Base-by-base conservation (phyloP, 2,329 filamentous ascomycete genomes). In the Colletotrichum sidae region DNA sequence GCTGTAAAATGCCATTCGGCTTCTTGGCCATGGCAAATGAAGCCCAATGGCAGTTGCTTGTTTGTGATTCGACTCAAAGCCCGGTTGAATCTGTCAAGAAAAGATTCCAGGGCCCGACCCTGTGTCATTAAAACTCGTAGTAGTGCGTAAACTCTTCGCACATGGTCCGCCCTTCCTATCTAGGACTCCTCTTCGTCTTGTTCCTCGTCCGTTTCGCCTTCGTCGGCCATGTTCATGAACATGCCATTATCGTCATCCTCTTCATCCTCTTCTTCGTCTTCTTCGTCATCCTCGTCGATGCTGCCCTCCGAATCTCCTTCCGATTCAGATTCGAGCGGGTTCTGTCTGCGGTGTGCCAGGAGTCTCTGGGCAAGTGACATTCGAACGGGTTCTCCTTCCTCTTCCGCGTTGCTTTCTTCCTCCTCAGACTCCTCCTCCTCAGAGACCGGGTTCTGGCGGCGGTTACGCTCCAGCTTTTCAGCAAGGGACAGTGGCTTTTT, bases 211-310 rank as follows among this genome's bases (percentile, higher is more conserved):
- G 52, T 56, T 34, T 65, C 52, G 25, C 62, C 67, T 38, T 78
- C 78, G 2, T 73, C 75, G 0, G 77, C 77, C 74, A 78, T 76
- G 15, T 69, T 68, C 49, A 73, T 70, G 7, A 78, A 65, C 34
- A 77, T 69, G 1, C 69, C 75, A 15, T 72, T 65, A 5, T 65
- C 68, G 35, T 66, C 70, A 1, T 70, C 71, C 6, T 70, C 70
- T 0, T 73, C 70, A 0, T 72, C 70, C 0, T 69, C 68, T 0
- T 68, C 58, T 0, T 58, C 55, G 0, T 66, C 58, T 1, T 72
- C 69, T 0, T 68, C 68, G 4, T 69, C 69, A 0, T 69, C 68
- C 0, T 68, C 72, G 0, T 68, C 70, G 1, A 73, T 70, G 2
- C 70, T 70, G 0, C 69, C 70, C 2, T 64, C 69, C 0, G 69